Evolutionary conservation across 1,139 yeast species (phyloP), one percentile per base, ranked within the genome.

Genomic region (Hyphopichia pseudoburtonii): DNA sequence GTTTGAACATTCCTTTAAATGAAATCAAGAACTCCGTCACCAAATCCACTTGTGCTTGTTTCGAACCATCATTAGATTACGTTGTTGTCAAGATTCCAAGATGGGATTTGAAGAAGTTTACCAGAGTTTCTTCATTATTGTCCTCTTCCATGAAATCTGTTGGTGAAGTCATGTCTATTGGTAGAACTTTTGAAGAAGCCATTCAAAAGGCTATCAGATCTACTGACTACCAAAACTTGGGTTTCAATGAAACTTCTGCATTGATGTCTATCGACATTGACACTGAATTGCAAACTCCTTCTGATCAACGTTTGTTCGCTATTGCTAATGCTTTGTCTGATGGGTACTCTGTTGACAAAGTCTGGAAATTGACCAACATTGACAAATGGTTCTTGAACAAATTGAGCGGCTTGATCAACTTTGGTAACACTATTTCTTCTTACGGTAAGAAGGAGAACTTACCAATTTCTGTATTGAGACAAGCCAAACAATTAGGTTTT

Each of bases 161-260:
- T 41, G 98, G 98, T 64, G 98, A 92, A 68, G 98, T 92, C 43
- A 92, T 92, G 98, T 95, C 97, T 39, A 92, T 92, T 60, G 98
- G 98, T 56, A 84, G 98, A 70, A 92, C 82, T 52, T 92, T 90
- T 60, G 98, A 92, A 70, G 98, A 92, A 67, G 86, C 97, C 12
- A 84, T 92, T 76, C 98, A 92, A 70, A 92, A 92, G 74, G 98
- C 98, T 38, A 84, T 92, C 52, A 83, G 98, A 70, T 89, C 97
- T 12, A 88, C 95, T 32, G 98, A 92, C 60, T 90, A 90, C 64
- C 90, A 86, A 50, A 90, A 92, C 71, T 72, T 89, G 53, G 98
- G 98, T 42, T 94, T 94, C 80, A 86, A 82, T 62, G 78, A 84
- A 54, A 88, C 95, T 40, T 87, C 82, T 47, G 92, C 92, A 34